These are phyloP conservation scores for Acmispon strigosus DNA, from an alignment of 306 rosid genomes.

Conservation along the genomic window DNA sequence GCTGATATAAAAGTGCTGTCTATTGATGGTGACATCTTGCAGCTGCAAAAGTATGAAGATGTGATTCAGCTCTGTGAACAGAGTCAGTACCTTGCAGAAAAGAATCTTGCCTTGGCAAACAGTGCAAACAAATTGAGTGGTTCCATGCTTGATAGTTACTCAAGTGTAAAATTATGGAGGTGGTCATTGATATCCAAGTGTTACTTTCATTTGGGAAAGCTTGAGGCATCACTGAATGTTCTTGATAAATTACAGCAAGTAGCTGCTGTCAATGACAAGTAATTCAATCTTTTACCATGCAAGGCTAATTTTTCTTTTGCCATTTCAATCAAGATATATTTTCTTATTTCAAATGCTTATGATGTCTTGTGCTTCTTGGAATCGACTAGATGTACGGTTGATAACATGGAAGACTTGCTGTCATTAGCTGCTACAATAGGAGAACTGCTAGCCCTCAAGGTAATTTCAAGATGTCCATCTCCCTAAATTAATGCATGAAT, in stretches of 20 bases:
- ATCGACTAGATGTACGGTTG: slow-evolving; percentile 37
- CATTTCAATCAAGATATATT: slow-evolving; percentile 5
- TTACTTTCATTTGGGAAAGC: slow-evolving; percentile 77
- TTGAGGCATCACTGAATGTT: slow-evolving; percentile 69
- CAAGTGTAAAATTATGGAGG: slow-evolving; percentile 61
- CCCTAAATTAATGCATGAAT: slow-evolving; percentile 5
- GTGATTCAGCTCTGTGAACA: slow-evolving; percentile 71
- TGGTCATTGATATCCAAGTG: slow-evolving; percentile 78
- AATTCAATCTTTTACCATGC: slow-evolving; percentile 21
- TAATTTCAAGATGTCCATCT: slow-evolving; percentile 27
- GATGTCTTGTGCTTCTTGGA: slow-evolving; percentile 27
- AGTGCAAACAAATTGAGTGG: slow-evolving; percentile 17
- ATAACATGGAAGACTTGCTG: slow-evolving; percentile 36
- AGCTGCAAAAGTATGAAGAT: slow-evolving; percentile 73
- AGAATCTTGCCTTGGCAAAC: slow-evolving; percentile 38
- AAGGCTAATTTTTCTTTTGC: slow-evolving; percentile 17
- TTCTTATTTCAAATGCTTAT: slow-evolving; percentile 17
- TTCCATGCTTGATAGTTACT: slow-evolving; percentile 28
- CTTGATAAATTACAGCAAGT: slow-evolving; percentile 60
- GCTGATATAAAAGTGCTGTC: slow-evolving; percentile 21
- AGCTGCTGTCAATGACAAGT: slow-evolving; percentile 47
- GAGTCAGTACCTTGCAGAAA: slow-evolving; percentile 68
- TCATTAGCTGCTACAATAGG: slow-evolving; percentile 55
- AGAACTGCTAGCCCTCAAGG: slow-evolving; percentile 62
- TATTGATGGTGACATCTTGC: slow-evolving; percentile 33